Conservation (phyloP, 73 alveolate genomes). For the Blepharisma japonicum region DNA sequence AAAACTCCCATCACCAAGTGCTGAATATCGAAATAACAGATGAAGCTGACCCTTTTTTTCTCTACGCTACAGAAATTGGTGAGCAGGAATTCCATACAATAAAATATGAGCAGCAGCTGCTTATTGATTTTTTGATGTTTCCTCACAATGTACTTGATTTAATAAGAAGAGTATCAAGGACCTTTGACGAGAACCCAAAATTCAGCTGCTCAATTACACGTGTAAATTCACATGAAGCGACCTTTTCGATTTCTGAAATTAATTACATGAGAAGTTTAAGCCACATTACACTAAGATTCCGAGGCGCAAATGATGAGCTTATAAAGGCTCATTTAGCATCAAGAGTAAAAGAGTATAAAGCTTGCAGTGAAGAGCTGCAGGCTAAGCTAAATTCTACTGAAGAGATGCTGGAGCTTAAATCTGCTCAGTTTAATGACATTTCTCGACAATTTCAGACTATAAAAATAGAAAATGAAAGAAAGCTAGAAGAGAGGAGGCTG, state of each 20-base stretch:
- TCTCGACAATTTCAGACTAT: not conserved
- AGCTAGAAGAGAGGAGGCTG: constrained; percentile 12
- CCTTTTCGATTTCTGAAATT: constrained; percentile 33
- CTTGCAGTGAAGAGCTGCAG: constrained; percentile 10
- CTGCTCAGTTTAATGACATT: not conserved
- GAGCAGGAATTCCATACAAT: constrained; percentile 53
- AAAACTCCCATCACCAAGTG: constrained; percentile 36
- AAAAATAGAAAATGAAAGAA: constrained; percentile 13
- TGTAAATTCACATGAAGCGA: constrained; percentile 32
- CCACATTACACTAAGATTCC: constrained; percentile 27
- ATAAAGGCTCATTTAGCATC: constrained; percentile 45
- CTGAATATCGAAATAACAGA: constrained; percentile 48
- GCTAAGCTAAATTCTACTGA: not conserved
- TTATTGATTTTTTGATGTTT: constrained; percentile 39
- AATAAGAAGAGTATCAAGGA: not conserved
- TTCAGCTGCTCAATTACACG: constrained; percentile 13
- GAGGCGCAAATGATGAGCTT: constrained; percentile 53
- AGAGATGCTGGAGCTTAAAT: not conserved
- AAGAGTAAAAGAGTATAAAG: constrained; percentile 39
- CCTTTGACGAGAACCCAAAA: constrained; percentile 21
- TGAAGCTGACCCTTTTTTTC: constrained; percentile 58
- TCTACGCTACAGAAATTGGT: constrained; percentile 47
- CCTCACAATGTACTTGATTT: constrained; percentile 26
- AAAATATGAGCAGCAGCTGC: constrained; percentile 41
- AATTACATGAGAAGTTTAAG: constrained; percentile 36